Evolutionary conservation across 495 filamentous ascomycete species (phyloP).

Genomic region (Aspergillus hancockii): DNA sequence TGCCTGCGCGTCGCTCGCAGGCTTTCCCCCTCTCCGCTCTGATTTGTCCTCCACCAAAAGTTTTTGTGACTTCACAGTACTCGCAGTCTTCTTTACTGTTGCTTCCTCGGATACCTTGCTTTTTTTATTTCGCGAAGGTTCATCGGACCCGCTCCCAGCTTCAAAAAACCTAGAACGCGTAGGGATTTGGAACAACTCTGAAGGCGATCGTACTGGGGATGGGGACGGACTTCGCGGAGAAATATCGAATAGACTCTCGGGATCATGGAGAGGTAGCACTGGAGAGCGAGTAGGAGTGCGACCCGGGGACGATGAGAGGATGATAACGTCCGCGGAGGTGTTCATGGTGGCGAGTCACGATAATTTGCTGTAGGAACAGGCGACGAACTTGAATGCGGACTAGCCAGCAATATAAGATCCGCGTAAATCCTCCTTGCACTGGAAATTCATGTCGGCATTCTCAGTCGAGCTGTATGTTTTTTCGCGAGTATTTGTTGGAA

Average conservation of each 20-base stretch:
- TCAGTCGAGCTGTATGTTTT: neutral
- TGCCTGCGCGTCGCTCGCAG: conserved; percentile 12
- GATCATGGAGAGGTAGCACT: conserved; percentile 11
- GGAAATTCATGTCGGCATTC: neutral
- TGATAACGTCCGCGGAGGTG: conserved; percentile 32
- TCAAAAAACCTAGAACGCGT: conserved; percentile 35
- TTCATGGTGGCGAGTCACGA: conserved; percentile 29
- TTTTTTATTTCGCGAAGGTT: conserved; percentile 11
- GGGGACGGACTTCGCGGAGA: conserved; percentile 30
- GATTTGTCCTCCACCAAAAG: conserved; percentile 13
- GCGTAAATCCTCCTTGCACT: neutral
- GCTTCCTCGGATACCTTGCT: conserved; percentile 12
- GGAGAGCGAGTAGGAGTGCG: conserved; percentile 23
- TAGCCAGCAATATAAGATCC: neutral
- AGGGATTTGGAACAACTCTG: conserved; percentile 31
- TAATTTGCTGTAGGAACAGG: neutral
- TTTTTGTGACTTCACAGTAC: conserved; percentile 12
- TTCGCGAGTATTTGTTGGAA: neutral
- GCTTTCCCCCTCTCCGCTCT: conserved; percentile 23
- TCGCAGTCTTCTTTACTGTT: conserved; percentile 15
- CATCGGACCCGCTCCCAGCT: conserved; percentile 4
- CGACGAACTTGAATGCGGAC: neutral
- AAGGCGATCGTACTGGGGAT: conserved; percentile 35
- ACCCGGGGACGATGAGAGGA: conserved; percentile 47
- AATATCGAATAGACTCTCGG: conserved; percentile 14